Evolutionary conservation across 371 early-diverging fungal genomes (phyloP).

Genomic region (Rhizopus microsporus): DNA sequence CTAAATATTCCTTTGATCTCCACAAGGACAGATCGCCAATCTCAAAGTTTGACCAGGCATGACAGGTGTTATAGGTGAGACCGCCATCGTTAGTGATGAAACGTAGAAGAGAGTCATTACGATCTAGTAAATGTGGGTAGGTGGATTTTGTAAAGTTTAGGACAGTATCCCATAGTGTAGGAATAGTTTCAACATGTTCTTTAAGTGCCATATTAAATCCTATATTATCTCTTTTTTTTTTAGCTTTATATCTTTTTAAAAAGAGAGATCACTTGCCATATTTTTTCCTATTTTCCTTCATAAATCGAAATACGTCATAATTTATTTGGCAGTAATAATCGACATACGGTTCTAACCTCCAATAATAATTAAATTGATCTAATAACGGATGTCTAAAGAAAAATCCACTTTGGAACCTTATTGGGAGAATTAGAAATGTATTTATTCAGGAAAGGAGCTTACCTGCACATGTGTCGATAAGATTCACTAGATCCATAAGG

Average conservation of each 20-base stretch:
- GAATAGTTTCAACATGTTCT: constrained; percentile 74
- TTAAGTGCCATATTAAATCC: constrained; percentile 44
- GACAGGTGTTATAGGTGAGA: constrained; percentile 61
- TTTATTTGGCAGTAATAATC: constrained; percentile 84
- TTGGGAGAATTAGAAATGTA: not conserved
- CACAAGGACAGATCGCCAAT: constrained; percentile 85
- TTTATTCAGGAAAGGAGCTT: not conserved
- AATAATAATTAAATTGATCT: constrained; percentile 84
- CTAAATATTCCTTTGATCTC: constrained; percentile 68
- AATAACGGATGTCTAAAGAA: constrained; percentile 88
- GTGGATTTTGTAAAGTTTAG: constrained; percentile 42
- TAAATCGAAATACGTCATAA: constrained; percentile 87
- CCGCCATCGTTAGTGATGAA: constrained; percentile 44
- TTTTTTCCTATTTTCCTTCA: constrained; percentile 74
- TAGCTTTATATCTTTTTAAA: constrained; percentile 40
- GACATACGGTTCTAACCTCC: constrained; percentile 95
- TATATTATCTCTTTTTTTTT: constrained; percentile 7
- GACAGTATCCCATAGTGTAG: constrained; percentile 68
- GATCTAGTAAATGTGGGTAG: constrained; percentile 20
- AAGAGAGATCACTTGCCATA: constrained; percentile 65
- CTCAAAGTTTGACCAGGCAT: constrained; percentile 70
- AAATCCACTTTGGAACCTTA: constrained; percentile 71
- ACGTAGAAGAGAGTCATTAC: constrained; percentile 37
- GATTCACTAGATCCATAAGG: constrained; percentile 82
- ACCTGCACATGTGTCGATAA: constrained; percentile 94